phyloP scores from a whole-genome alignment of 1,284 basidiomycete species.

The Moesziomyces aphidis region DNA sequence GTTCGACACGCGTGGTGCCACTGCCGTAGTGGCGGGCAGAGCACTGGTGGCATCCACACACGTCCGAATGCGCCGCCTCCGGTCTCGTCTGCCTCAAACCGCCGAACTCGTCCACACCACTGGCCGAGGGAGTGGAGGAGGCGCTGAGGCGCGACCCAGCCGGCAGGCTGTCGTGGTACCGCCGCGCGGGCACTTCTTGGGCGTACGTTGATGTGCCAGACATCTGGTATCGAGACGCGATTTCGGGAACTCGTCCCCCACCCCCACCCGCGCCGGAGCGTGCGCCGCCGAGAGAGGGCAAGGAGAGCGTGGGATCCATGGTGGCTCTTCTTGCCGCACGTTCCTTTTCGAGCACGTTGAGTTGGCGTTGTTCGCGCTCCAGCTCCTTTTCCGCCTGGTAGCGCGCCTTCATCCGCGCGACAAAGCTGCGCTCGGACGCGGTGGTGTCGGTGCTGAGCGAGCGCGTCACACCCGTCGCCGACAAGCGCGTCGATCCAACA shows the following conservation, averaged over 20 bases:
- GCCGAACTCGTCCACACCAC: conserved; percentile 33
- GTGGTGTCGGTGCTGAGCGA: conserved; percentile 59
- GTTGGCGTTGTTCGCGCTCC: conserved; percentile 40
- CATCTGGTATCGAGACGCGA: conserved; percentile 43
- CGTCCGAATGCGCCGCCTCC: conserved; percentile 53
- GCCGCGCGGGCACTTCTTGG: conserved; percentile 15
- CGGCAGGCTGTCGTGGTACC: conserved; percentile 42
- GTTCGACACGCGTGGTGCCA: conserved; percentile 6
- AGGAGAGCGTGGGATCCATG: conserved; percentile 31
- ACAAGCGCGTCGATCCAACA: conserved; percentile 51
- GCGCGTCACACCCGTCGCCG: conserved; percentile 45
- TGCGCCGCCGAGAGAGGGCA: conserved; percentile 23
- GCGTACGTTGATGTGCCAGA: conserved; percentile 13
- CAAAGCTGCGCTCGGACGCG: conserved; percentile 62
- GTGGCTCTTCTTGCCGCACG: conserved; percentile 31
- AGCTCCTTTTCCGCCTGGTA: conserved; percentile 62
- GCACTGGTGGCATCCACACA: conserved; percentile 59
- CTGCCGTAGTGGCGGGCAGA: conserved; percentile 51
- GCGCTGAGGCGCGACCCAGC: conserved; percentile 21
- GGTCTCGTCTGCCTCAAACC: conserved; percentile 7
- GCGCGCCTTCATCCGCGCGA: conserved; percentile 61
- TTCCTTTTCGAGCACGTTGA: conserved; percentile 42
- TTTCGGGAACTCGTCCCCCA: conserved; percentile 41
- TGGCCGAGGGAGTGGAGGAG: conserved; percentile 7
- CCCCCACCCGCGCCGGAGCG: conserved; percentile 12